A percentile compares a stretch with the other conserved stretches of the same genome.
Conservation (phyloP, 73 alveolate genomes). For the Paramecium tetraurelia region DNA sequence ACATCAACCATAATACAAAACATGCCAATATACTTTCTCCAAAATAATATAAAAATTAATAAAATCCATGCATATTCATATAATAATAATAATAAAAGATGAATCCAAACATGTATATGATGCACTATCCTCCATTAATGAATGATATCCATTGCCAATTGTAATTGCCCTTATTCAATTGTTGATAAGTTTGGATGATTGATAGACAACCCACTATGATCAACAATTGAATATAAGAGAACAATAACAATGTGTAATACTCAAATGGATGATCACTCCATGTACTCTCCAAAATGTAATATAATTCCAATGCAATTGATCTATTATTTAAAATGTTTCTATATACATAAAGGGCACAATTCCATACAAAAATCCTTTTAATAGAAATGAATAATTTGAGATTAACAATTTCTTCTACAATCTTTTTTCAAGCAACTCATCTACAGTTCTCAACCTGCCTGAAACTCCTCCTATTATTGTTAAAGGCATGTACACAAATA, state of each 20-base stretch:
- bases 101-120: background rate
- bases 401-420: background rate
- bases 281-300: slow-evolving; percentile 1
- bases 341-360: slow-evolving; percentile 6
- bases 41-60: background rate
- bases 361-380: background rate
- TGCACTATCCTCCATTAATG: slow-evolving; percentile 44
- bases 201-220: slow-evolving; percentile 49
- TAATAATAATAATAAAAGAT: background rate
- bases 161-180: slow-evolving; percentile 39
- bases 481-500: slow-evolving; percentile 37
- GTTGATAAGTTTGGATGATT: slow-evolving; percentile 22
- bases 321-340: background rate
- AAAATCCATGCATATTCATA: slow-evolving; percentile 27
- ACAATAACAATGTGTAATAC: background rate
- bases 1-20: background rate
- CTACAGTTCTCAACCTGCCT: slow-evolving; percentile 56
- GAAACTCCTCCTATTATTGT: slow-evolving; percentile 48
- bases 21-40: background rate
- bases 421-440: slow-evolving; percentile 4
- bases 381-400: background rate
- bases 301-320: slow-evolving; percentile 32
- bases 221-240: slow-evolving; percentile 40
- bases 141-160: slow-evolving; percentile 61
- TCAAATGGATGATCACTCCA: slow-evolving; percentile 55